Evolutionary conservation across 192 early-diverging fungal genomes (phyloP).

Genomic region (Gonapodya sp.): DNA sequence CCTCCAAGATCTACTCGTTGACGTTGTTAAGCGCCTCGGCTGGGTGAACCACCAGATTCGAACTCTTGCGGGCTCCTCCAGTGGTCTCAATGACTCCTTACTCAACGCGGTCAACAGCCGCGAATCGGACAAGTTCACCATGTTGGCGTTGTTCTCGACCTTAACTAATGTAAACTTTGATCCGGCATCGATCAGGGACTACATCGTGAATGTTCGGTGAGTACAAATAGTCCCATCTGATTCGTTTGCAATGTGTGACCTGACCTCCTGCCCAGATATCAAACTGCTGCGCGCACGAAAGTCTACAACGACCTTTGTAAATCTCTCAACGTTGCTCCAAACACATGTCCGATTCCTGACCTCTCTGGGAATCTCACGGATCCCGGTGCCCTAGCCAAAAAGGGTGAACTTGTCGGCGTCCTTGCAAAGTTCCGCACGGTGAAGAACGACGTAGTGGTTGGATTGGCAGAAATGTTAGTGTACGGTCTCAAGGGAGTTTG

Average conservation of each 20-base stretch:
- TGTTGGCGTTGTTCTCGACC: slow-evolving; percentile 5
- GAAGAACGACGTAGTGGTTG: slow-evolving; percentile 9
- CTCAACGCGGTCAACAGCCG: neutral
- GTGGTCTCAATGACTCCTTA: neutral
- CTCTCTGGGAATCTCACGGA: slow-evolving; percentile 3
- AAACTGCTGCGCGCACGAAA: neutral
- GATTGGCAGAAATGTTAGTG: slow-evolving; percentile 6
- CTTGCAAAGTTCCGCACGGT: slow-evolving; percentile 9
- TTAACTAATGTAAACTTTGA: slow-evolving; percentile 9
- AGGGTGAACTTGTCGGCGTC: slow-evolving; percentile 7
- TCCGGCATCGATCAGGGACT: neutral
- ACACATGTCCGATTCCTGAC: neutral
- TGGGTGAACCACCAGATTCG: slow-evolving; percentile 4
- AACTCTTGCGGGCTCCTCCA: neutral
- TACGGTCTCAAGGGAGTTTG: slow-evolving; percentile 8
- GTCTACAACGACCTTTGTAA: slow-evolving; percentile 6
- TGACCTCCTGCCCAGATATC: neutral
- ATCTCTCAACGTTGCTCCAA: neutral
- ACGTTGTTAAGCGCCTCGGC: slow-evolving; percentile 6
- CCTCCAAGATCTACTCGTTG: slow-evolving; percentile 7
- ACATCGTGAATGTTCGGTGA: neutral
- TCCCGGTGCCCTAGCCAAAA: slow-evolving; percentile 1
- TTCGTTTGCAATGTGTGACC: no score
- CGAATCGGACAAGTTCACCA: slow-evolving; percentile 3
- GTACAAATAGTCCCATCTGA: no score